Conservation (phyloP, 257 asterid genomes). For the Ilex asprella region DNA sequence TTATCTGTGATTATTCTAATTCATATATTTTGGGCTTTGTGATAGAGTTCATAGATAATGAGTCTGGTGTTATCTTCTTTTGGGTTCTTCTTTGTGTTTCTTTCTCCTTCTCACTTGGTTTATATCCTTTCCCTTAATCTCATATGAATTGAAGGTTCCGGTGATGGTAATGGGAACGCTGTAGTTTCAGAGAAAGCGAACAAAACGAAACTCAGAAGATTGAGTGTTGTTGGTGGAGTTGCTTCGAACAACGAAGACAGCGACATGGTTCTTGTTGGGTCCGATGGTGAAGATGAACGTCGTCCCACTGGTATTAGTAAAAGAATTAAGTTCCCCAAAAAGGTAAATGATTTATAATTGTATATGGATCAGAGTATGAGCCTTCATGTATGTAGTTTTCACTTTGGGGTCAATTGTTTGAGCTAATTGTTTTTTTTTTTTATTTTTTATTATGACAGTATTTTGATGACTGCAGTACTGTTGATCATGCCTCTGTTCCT, state of each 20-base stretch:
- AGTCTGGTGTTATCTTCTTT: constrained; percentile 27
- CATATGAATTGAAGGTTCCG: constrained; percentile 13
- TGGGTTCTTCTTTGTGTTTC: constrained; percentile 13
- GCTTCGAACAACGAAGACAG: constrained; percentile 11
- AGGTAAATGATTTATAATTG: constrained; percentile 32
- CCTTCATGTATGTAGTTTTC: too few species aligned
- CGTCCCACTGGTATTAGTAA: constrained; percentile 26
- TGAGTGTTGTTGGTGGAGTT: constrained; percentile 9
- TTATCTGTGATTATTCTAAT: constrained; percentile 22
- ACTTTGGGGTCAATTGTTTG: neutral
- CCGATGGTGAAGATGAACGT: constrained; percentile 42
- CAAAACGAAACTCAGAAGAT: neutral
- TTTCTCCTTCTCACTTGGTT: neutral
- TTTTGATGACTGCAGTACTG: constrained; percentile 43
- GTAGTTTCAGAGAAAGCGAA: neutral
- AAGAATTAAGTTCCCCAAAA: constrained; percentile 33
- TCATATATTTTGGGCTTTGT: constrained; percentile 25
- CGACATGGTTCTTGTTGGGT: constrained; percentile 50
- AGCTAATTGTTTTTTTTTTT: neutral
- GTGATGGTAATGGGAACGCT: constrained; percentile 4
- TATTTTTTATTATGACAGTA: constrained; percentile 38
- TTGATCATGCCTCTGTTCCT: constrained; percentile 54
- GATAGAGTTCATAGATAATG: constrained; percentile 20
- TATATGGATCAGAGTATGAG: constrained; percentile 1
- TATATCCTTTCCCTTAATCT: neutral